Base-by-base conservation (phyloP, 805 yeast genomes). In the Wickerhamomyces sydowiorum region DNA sequence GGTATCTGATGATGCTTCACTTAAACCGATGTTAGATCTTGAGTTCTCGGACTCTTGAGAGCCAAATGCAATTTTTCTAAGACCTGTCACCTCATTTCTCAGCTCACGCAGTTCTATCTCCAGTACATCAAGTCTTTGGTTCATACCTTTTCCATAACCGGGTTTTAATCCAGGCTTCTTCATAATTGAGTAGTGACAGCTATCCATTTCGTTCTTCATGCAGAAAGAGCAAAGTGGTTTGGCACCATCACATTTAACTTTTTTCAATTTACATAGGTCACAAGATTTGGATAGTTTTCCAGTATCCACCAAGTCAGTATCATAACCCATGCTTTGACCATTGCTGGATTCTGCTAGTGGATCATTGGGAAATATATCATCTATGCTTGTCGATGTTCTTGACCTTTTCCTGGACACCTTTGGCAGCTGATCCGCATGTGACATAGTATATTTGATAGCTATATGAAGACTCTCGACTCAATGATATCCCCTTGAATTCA, bases 81-180 rank as follows among this genome's bases (percentile, higher is more conserved):
- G 15, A 14, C n/a, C 20, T 7, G 19, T 13, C 13, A 20, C 8
- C 23, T 50, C 48, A 19, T 36, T 34, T 13, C 39, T 43, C 3
- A 52, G 38, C 17, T 19, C 22, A 2, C 23, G 23, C n/a, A 52
- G 28, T 28, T 50, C 50, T 7, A 25, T 28, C 33, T 52, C 57
- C 18, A 52, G 31, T 7, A 7, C 9, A n/a, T 52, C 57, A 28
- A 52, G 22, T 14, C 57, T 30, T 21, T 51, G 51, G 13, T 25
- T 48, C 50, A 52, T 47, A 4, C 45, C 46, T 29, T 49, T 52
- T 2, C 57, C 57, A 34, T 52, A 52, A 1, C 57, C 57, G 4
- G 51, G 49, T 22, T 52, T 52, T 17, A 52, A 41, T 1, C 57
- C 57, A 1, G 57, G 57, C 21, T 52, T 52, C 42, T 49, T 51